A percentile compares a stretch with the other conserved stretches of the same genome.
These are phyloP conservation scores for Aspergillus steynii DNA, from an alignment of 495 filamentous ascomycete species.

Conservation along the genomic window DNA sequence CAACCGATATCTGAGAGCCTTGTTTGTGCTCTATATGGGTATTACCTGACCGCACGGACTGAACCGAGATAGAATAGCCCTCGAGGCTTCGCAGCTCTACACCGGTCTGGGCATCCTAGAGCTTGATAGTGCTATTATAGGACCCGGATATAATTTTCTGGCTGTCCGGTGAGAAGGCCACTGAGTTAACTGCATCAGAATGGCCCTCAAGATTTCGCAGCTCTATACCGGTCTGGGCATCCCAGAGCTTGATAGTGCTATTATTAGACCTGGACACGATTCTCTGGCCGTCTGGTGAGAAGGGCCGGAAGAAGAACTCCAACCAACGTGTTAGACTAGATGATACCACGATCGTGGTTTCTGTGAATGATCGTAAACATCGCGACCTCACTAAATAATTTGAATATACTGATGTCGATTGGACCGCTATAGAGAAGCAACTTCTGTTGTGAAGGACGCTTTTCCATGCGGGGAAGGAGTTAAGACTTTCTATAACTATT, in stretches of 20 bases:
- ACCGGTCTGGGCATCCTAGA: slow-evolving; percentile 1
- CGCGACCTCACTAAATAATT: too few species aligned
- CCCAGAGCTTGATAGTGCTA: slow-evolving; percentile 17
- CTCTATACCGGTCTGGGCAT: slow-evolving; percentile 1
- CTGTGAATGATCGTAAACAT: too few species aligned
- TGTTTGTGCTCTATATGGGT: not conserved
- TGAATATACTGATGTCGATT: too few species aligned
- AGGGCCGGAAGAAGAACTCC: too few species aligned
- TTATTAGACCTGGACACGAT: slow-evolving; percentile 18
- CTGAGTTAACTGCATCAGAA: not conserved
- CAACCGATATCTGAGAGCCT: not conserved
- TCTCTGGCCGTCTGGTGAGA: slow-evolving; percentile 4
- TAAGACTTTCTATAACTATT: too few species aligned
- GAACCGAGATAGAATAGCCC: not conserved
- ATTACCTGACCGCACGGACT: not conserved
- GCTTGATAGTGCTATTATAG: not conserved
- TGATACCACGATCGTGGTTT: too few species aligned
- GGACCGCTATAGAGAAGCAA: too few species aligned
- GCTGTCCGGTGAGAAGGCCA: not conserved
- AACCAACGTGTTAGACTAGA: too few species aligned
- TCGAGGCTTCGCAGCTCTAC: not conserved
- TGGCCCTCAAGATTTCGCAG: not conserved
- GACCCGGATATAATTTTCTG: too few species aligned
- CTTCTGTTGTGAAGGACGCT: too few species aligned
- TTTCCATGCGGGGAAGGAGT: too few species aligned